These are phyloP conservation scores for Nelumbo lutea DNA, from an alignment of 164 flowering plant species.

Conservation along the genomic window DNA sequence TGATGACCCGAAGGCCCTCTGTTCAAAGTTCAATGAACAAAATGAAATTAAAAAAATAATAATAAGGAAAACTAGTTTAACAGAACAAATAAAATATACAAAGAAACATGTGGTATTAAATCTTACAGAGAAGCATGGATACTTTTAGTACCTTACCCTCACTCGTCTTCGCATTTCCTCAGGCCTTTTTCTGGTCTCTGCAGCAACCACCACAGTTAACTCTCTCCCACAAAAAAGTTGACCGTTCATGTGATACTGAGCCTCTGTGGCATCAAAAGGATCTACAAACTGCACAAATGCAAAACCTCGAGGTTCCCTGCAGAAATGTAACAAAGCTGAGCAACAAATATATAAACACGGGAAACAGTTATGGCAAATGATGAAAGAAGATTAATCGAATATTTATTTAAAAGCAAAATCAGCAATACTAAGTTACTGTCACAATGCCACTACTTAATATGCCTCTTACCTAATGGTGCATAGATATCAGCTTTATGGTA, in stretches of 20 bases:
- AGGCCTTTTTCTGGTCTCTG: conserved; percentile 81
- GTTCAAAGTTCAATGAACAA: background rate
- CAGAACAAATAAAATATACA: background rate
- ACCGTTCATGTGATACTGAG: conserved; percentile 82
- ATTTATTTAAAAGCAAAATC: conserved; percentile 5
- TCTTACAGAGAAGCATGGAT: background rate
- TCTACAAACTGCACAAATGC: conserved; percentile 97
- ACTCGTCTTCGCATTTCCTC: conserved; percentile 75
- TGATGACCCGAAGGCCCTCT: conserved; percentile 50
- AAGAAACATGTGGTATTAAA: background rate
- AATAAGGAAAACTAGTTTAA: background rate
- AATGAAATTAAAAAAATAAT: background rate
- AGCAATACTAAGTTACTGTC: conserved; percentile 8
- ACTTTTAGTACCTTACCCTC: conserved; percentile 37
- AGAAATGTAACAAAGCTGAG: conserved; percentile 11
- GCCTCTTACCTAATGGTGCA: conserved; percentile 12
- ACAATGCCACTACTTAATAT: conserved; percentile 14
- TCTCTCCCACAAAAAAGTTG: conserved; percentile 68
- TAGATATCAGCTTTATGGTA: conserved; percentile 18
- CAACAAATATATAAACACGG: background rate
- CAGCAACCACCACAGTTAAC: conserved; percentile 78
- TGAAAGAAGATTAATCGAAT: conserved; percentile 1
- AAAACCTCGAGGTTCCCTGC: conserved; percentile 86
- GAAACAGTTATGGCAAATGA: background rate
- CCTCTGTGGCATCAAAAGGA: conserved; percentile 66